These are phyloP conservation scores for Telopea speciosissima DNA, from an alignment of 177 flowering plant genomes.

Conservation along the genomic window DNA sequence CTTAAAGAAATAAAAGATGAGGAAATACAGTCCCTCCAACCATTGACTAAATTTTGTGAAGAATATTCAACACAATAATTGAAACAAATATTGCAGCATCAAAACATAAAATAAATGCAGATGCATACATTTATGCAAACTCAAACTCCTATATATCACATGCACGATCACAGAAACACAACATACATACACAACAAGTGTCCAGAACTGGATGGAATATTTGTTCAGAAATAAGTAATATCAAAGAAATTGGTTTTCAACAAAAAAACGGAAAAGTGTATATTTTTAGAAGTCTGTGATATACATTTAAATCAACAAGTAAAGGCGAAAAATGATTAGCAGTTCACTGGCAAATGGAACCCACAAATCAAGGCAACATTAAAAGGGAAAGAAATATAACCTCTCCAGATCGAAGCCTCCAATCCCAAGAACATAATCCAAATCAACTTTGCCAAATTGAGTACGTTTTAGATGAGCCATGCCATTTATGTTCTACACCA, in stretches of 20 bases:
- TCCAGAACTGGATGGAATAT: too few relatives aligned
- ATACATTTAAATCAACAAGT: background rate
- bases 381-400: slow-evolving; percentile 30
- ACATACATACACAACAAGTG: background rate
- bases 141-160: too few relatives aligned
- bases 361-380: background rate
- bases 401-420: slow-evolving; percentile 99
- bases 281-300: background rate
- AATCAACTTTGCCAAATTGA: slow-evolving; percentile 80
- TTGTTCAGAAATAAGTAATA: too few relatives aligned
- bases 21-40: background rate
- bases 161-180: background rate
- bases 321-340: background rate
- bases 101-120: background rate
- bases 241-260: too few relatives aligned
- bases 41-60: background rate
- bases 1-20: background rate
- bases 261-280: background rate
- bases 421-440: slow-evolving; percentile 97
- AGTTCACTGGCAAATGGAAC: background rate
- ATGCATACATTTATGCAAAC: background rate
- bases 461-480: slow-evolving; percentile 80
- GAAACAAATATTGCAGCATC: background rate
- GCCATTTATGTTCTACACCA: slow-evolving; percentile 58
- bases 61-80: background rate